A percentile compares a stretch with the other conserved stretches of the same genome.
These are phyloP conservation scores for Aspergillus pseudotamarii DNA, from an alignment of 2,329 filamentous ascomycete species.

Conservation along the genomic window DNA sequence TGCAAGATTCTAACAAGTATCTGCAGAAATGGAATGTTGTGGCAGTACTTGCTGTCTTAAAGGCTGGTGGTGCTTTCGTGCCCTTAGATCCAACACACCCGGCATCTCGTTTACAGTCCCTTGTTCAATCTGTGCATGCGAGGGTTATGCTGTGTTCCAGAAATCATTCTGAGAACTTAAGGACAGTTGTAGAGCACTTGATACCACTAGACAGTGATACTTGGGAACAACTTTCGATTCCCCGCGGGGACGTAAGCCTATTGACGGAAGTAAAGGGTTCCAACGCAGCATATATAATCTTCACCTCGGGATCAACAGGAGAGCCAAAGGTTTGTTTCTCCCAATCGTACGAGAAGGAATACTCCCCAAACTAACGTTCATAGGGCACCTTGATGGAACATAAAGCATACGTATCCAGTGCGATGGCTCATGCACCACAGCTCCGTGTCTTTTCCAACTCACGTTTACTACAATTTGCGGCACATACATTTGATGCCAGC, in stretches of 20 bases:
- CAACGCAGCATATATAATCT: constrained; percentile 58
- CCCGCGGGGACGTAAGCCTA: constrained; percentile 16
- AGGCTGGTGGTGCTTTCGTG: constrained; percentile 47
- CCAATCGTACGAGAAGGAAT: not conserved
- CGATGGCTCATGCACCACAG: constrained; percentile 55
- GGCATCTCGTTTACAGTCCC: constrained; percentile 37
- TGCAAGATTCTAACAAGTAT: constrained; percentile 10
- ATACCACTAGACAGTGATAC: constrained; percentile 32
- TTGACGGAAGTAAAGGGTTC: constrained; percentile 30
- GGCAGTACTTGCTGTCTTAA: constrained; percentile 45
- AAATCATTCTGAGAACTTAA: constrained; percentile 25
- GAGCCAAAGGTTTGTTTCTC: constrained; percentile 50
- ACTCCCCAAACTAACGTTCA: constrained; percentile 12
- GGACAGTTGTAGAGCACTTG: constrained; percentile 26
- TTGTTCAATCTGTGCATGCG: constrained; percentile 37
- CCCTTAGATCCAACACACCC: constrained; percentile 46
- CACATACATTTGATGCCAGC: constrained; percentile 59
- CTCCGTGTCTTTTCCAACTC: constrained; percentile 54
- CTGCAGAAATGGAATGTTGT: constrained; percentile 46
- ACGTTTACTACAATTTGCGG: constrained; percentile 61
- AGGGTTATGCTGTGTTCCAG: constrained; percentile 38
- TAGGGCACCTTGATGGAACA: constrained; percentile 67
- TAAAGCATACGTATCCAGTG: constrained; percentile 58
- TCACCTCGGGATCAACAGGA: constrained; percentile 60
- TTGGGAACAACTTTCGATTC: constrained; percentile 26